Evolutionary conservation across 352 stramenopile species (phyloP).

Genomic region (Phytophthora pini): DNA sequence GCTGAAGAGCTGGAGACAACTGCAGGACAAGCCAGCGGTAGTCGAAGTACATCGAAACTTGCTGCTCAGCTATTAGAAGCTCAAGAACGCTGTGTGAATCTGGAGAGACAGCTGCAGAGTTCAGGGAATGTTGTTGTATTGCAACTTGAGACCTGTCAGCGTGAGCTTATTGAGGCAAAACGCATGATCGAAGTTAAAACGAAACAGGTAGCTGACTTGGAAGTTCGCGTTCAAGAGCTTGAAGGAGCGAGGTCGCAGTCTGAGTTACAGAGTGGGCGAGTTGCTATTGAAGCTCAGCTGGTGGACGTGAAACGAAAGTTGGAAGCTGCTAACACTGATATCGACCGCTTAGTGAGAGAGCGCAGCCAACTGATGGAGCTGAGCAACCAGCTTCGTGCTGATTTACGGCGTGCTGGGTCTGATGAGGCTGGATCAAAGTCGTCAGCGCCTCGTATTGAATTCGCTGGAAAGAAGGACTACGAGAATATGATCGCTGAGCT

Average conservation of each 20-base stretch:
- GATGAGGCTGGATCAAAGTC: slow-evolving; percentile 12
- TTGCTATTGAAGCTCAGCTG: slow-evolving; percentile 42
- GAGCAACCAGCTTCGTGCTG: slow-evolving; percentile 76
- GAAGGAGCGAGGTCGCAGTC: slow-evolving; percentile 14
- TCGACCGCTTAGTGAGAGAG: slow-evolving; percentile 70
- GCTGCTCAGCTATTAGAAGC: slow-evolving; percentile 37
- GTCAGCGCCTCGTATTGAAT: slow-evolving; percentile 36
- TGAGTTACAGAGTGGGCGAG: slow-evolving; percentile 26
- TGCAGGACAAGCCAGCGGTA: slow-evolving; percentile 10
- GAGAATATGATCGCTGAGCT: slow-evolving; percentile 77
- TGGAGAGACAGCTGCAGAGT: slow-evolving; percentile 49
- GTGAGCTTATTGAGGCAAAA: slow-evolving; percentile 54
- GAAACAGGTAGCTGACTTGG: slow-evolving; percentile 51
- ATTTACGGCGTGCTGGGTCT: slow-evolving; percentile 58
- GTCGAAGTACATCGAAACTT: slow-evolving; percentile 28
- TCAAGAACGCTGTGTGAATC: slow-evolving; percentile 47
- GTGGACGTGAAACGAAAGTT: slow-evolving; percentile 55
- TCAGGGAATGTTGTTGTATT: slow-evolving; percentile 17
- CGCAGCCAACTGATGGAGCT: slow-evolving; percentile 81
- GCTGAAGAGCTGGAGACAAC: slow-evolving; percentile 33
- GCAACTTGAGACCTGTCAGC: slow-evolving; percentile 50
- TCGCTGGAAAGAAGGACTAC: slow-evolving; percentile 74
- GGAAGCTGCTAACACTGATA: slow-evolving; percentile 52
- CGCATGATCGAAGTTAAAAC: slow-evolving; percentile 49
- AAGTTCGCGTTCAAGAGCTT: slow-evolving; percentile 37